Percentiles rank a stretch among this genome's conserved stretches.
phyloP scores from a whole-genome alignment of 2,329 filamentous ascomycete species.

The Phialemoniopsis sp. region DNA sequence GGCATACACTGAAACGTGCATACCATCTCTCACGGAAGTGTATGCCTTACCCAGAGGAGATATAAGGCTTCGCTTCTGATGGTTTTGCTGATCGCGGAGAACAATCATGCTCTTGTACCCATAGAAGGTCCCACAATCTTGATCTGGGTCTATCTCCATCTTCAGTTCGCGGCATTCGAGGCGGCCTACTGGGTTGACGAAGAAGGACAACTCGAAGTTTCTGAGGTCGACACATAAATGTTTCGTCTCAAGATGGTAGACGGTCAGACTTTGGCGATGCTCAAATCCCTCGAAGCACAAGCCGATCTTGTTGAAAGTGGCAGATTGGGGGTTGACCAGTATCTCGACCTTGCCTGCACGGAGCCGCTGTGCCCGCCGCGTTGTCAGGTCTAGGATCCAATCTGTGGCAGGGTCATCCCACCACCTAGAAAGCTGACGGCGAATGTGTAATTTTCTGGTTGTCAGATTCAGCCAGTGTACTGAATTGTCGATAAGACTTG shows the following conservation, averaged over 20 bases:
- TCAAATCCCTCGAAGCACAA: slow-evolving; percentile 49
- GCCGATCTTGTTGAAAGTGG: slow-evolving; percentile 29
- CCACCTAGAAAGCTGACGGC: slow-evolving; percentile 23
- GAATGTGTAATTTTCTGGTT: slow-evolving; percentile 39
- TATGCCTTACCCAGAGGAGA: slow-evolving; percentile 39
- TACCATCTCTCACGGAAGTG: slow-evolving; percentile 20
- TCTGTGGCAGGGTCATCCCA: slow-evolving; percentile 12
- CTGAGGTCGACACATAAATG: slow-evolving; percentile 42
- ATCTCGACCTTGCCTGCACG: slow-evolving; percentile 8
- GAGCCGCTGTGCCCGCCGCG: slow-evolving; percentile 10
- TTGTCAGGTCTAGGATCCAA: slow-evolving; percentile 27
- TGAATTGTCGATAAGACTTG: slow-evolving; percentile 42
- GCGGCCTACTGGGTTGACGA: slow-evolving; percentile 33
- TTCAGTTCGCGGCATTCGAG: slow-evolving; percentile 45
- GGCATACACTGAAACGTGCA: slow-evolving; percentile 38
- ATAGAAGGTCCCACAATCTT: slow-evolving; percentile 57
- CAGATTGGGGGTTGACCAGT: slow-evolving; percentile 46
- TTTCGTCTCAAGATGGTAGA: slow-evolving; percentile 34
- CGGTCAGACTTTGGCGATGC: slow-evolving; percentile 28
- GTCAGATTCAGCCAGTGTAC: slow-evolving; percentile 56
- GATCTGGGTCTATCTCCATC: slow-evolving; percentile 48
- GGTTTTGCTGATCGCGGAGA: slow-evolving; percentile 37
- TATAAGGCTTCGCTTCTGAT: slow-evolving; percentile 44
- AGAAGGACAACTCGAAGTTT: slow-evolving; percentile 48
- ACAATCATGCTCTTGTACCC: slow-evolving; percentile 57